Percentiles rank a stretch among this genome's conserved stretches.
Evolutionary conservation across 1,139 yeast genomes (phyloP).

Genomic region (Suhomyces yuchorum): DNA sequence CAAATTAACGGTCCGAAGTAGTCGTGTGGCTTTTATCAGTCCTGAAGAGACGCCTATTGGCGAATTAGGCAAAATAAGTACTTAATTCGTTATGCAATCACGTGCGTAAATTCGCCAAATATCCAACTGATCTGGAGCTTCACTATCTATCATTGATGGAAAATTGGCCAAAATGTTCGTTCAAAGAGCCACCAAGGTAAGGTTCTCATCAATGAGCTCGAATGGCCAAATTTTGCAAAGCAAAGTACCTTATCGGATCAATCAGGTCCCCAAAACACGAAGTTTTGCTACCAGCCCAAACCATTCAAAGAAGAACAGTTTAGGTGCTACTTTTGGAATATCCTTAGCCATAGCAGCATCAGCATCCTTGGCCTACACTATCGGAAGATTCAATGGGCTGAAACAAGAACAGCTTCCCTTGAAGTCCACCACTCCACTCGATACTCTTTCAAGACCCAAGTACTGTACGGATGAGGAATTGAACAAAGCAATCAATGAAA

Average conservation of each 20-base stretch:
- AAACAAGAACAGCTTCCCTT: background rate
- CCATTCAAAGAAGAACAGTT: background rate
- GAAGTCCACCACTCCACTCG: constrained; percentile 31
- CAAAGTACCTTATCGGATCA: background rate
- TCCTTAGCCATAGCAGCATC: background rate
- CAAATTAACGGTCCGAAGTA: too few relatives aligned
- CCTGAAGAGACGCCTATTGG: too few relatives aligned
- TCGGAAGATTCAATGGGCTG: constrained; percentile 1
- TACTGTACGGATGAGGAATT: constrained; percentile 48
- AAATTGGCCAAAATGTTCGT: background rate
- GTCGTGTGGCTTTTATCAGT: too few relatives aligned
- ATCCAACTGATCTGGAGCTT: background rate
- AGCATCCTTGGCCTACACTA: background rate
- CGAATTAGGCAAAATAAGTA: too few relatives aligned
- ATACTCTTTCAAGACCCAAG: constrained; percentile 31
- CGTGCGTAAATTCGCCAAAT: background rate
- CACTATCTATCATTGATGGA: background rate
- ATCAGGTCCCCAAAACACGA: background rate
- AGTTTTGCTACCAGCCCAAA: background rate
- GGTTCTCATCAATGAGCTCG: background rate
- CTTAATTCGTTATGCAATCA: background rate
- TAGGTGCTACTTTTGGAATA: background rate
- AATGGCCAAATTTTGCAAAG: background rate
- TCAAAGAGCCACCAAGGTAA: background rate
- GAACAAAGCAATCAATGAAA: constrained; percentile 46